phyloP scores from a whole-genome alignment of 139 green algal genomes.

The Ettlia oleoabundans region DNA sequence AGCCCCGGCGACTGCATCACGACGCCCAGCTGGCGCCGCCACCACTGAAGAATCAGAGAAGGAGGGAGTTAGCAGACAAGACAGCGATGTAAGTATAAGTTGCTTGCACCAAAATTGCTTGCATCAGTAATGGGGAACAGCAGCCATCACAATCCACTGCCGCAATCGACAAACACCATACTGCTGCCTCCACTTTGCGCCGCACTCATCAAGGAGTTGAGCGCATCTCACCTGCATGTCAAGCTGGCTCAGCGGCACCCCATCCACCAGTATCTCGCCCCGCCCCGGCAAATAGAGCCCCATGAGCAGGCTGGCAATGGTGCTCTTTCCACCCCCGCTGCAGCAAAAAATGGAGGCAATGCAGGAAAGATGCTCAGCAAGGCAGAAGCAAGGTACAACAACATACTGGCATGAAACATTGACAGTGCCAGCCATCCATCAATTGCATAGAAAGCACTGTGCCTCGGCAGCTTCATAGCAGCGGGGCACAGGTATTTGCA shows the following conservation, averaged over 20 bases:
- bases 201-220: neutral
- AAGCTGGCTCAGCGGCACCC: conserved; percentile 71
- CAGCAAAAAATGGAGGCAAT: neutral
- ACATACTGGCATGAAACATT: neutral
- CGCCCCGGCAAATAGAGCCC: conserved; percentile 86
- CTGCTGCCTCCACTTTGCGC: neutral
- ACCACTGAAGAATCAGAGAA: conserved; percentile 20
- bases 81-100: too few relatives aligned
- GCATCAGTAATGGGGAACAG: too few relatives aligned
- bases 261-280: conserved; percentile 80
- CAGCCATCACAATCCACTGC: neutral
- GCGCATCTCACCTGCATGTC: conserved; percentile 46
- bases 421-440: too few relatives aligned
- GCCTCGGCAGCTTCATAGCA: too few relatives aligned
- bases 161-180: neutral
- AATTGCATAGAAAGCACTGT: too few relatives aligned
- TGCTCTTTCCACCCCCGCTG: conserved; percentile 91
- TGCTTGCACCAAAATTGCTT: too few relatives aligned
- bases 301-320: conserved; percentile 87
- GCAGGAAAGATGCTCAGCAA: neutral
- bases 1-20: conserved; percentile 68
- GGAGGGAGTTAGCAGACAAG: neutral
- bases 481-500: too few relatives aligned
- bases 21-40: conserved; percentile 61
- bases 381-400: neutral